These are phyloP conservation scores for Exophiala aquamarina DNA, from an alignment of 2,329 filamentous ascomycete genomes.

Conservation along the genomic window DNA sequence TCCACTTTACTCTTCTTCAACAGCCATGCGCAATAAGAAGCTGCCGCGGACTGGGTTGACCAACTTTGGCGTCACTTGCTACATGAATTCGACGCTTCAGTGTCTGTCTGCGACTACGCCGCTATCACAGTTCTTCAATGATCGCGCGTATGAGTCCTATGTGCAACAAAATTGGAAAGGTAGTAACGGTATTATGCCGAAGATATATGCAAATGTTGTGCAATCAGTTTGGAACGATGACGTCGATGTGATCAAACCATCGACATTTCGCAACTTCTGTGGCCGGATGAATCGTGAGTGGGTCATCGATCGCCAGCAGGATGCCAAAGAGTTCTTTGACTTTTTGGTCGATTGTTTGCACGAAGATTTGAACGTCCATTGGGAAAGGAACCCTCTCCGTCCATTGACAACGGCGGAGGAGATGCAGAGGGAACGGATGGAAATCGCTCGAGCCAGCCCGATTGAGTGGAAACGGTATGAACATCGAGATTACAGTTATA, in stretches of 20 bases:
- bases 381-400: slow-evolving; percentile 58
- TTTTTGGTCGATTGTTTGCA: slow-evolving; percentile 80
- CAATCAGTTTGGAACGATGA: slow-evolving; percentile 64
- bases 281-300: slow-evolving; percentile 65
- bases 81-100: slow-evolving; percentile 89
- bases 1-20: slow-evolving; percentile 43
- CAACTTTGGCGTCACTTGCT: slow-evolving; percentile 83
- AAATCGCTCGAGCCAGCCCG: slow-evolving; percentile 63
- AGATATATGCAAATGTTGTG: slow-evolving; percentile 61
- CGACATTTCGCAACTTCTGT: slow-evolving; percentile 66
- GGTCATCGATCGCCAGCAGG: slow-evolving; percentile 77
- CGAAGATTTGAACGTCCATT: slow-evolving; percentile 77
- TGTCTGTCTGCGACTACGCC: slow-evolving; percentile 71
- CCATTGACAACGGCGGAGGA: slow-evolving; percentile 62
- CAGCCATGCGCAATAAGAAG: slow-evolving; percentile 44
- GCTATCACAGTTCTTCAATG: slow-evolving; percentile 64
- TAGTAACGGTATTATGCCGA: slow-evolving; percentile 62
- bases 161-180: slow-evolving; percentile 66
- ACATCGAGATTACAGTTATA: slow-evolving; percentile 69
- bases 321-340: slow-evolving; percentile 84
- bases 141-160: slow-evolving; percentile 55
- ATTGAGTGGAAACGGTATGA: slow-evolving; percentile 74
- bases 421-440: slow-evolving; percentile 59
- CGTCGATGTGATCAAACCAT: slow-evolving; percentile 52
- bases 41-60: slow-evolving; percentile 70